Evolutionary conservation across 257 asterid species (phyloP).

Genomic region (Galeopsis tetrahit): DNA sequence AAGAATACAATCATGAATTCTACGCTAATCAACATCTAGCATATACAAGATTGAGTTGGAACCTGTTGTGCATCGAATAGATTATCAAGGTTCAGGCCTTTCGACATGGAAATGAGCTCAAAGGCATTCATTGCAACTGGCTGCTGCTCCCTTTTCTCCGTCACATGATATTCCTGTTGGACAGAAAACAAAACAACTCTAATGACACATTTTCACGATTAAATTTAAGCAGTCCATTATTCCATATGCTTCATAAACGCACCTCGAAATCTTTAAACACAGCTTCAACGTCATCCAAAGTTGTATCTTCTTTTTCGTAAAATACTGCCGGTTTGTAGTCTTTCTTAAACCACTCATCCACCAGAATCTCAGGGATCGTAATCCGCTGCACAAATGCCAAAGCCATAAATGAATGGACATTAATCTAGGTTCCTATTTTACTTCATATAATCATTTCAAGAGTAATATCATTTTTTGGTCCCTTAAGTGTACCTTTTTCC

Average conservation of each 20-base stretch:
- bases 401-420: neutral
- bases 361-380: conserved; percentile 68
- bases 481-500: neutral
- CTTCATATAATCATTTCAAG: neutral
- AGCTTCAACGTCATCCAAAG: conserved; percentile 94
- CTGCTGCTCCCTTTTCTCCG: conserved; percentile 71
- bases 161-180: conserved; percentile 76
- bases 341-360: conserved; percentile 91
- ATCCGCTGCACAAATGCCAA: conserved; percentile 59
- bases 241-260: conserved; percentile 28
- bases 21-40: neutral
- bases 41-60: neutral
- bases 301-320: conserved; percentile 72
- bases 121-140: conserved; percentile 94
- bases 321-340: conserved; percentile 79
- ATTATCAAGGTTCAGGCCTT: conserved; percentile 87
- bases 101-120: conserved; percentile 94
- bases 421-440: too few species aligned
- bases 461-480: neutral
- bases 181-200: conserved; percentile 7
- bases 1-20: neutral
- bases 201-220: conserved; percentile 16
- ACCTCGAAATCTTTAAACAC: conserved; percentile 89
- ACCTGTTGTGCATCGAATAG: conserved; percentile 83
- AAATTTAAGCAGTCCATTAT: neutral